These are phyloP conservation scores for Asterella californica DNA, from an alignment of 225 moss, liverwort and hornwort genomes.

Conservation along the genomic window DNA sequence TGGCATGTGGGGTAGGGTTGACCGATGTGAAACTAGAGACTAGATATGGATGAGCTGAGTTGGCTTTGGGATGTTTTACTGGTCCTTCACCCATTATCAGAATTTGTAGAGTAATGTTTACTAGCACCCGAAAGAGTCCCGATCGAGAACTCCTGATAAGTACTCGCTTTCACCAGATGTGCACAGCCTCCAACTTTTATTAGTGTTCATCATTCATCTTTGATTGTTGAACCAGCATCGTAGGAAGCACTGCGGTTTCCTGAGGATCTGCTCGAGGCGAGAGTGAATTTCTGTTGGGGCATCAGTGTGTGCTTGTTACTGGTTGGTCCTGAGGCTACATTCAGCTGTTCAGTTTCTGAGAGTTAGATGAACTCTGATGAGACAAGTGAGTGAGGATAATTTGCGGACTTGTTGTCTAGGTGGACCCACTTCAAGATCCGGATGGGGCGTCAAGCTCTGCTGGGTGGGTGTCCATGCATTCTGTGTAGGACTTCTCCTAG, in stretches of 20 bases:
- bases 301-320: not conserved
- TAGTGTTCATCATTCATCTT: not conserved
- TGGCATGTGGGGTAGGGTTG: not conserved
- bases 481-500: slow-evolving; percentile 62
- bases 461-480: slow-evolving; percentile 74
- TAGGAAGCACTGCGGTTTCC: not conserved
- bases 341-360: not conserved
- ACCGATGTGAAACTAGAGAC: not conserved
- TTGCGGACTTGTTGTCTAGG: not conserved
- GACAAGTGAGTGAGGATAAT: not conserved
- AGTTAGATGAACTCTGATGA: not conserved
- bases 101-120: not conserved
- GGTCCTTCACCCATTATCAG: too few relatives aligned
- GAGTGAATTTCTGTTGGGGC: not conserved
- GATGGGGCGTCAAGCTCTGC: slow-evolving; percentile 84
- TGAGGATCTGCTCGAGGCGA: not conserved
- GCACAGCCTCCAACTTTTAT: not conserved
- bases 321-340: not conserved
- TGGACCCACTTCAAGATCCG: slow-evolving; percentile 24
- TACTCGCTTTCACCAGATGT: not conserved
- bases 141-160: not conserved
- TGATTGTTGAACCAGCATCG: too few relatives aligned
- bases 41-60: not conserved
- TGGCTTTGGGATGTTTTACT: not conserved
- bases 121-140: not conserved